Evolutionary conservation across 768 basidiomycete species (phyloP), one percentile per base, ranked within the genome.

Genomic region (Mycena rebaudengoi): DNA sequence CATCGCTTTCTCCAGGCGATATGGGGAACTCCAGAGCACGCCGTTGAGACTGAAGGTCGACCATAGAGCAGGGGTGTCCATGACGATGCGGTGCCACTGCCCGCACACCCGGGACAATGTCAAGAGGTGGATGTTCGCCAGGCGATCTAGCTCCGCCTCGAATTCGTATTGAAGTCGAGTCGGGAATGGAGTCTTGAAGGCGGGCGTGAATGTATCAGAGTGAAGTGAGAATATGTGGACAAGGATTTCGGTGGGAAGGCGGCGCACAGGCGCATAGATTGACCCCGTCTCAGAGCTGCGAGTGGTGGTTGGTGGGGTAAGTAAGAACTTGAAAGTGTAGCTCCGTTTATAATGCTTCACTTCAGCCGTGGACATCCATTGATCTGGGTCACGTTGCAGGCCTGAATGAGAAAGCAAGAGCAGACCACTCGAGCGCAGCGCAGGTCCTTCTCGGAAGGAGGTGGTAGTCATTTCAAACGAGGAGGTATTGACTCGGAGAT

Each of bases 121-220:
- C 3, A 48, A 21, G n/a, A 59, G 57, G 23, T 45, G 57, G 7
- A 46, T 35, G 21, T 58, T 46, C 12, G 56, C 56, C 11, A 58
- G 51, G 48, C 28, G 4, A 45, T 18, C 25, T 28, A 45, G n/a
- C 20, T 50, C 30, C 2, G 30, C 32, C 18, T 50, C 48, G 21
- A 50, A 7, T 20, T 50, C 32, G 48, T 33, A 50, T 12, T 29
- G n/a, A 20, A 32, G 48, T 1, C 6, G 2, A 44, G 43, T 23
- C 7, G 21, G 43, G n/a, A 44, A 44, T 44, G 43, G 43, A 16
- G 43, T 50, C 12, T 16, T n/a, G 48, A 50, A 50, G 3, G 30
- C 48, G 18, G 28, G 48, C 8, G 29, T 5, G 20, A 33, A 50
- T 32, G 48, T 20, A 33, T 50, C 48, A 32, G 48, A 50, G 18